phyloP scores from a whole-genome alignment of 306 rosid genomes.

The Herpetospermum pedunculosum region DNA sequence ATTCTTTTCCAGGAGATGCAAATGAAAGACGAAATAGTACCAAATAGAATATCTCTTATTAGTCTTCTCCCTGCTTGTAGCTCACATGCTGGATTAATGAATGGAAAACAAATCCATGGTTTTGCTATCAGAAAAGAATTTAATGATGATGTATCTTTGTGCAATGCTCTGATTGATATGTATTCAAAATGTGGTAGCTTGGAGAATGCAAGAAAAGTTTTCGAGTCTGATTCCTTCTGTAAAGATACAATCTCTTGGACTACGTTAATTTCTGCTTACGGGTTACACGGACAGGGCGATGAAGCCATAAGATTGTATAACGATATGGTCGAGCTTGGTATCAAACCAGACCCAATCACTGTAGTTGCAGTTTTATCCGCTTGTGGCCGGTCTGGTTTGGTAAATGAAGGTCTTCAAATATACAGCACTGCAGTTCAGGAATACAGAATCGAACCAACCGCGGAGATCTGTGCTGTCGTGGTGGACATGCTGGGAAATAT shows the following conservation, averaged over 20 bases:
- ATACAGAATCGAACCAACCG: slow-evolving; percentile 42
- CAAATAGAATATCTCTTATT: slow-evolving; percentile 54
- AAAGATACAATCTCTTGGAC: slow-evolving; percentile 66
- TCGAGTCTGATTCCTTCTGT: slow-evolving; percentile 32
- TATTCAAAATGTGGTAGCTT: slow-evolving; percentile 74
- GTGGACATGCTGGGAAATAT: slow-evolving; percentile 67
- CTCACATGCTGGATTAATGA: slow-evolving; percentile 38
- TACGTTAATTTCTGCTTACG: slow-evolving; percentile 63
- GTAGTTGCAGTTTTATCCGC: slow-evolving; percentile 63
- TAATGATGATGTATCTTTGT: slow-evolving; percentile 27
- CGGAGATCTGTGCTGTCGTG: slow-evolving; percentile 63
- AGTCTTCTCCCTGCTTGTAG: slow-evolving; percentile 64
- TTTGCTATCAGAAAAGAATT: slow-evolving; percentile 40
- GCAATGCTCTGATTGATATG: slow-evolving; percentile 70
- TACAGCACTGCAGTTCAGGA: slow-evolving; percentile 28
- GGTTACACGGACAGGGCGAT: slow-evolving; percentile 62
- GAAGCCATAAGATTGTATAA: slow-evolving; percentile 47
- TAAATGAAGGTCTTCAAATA: slow-evolving; percentile 52
- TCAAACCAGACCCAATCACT: slow-evolving; percentile 59
- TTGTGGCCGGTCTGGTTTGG: slow-evolving; percentile 62
- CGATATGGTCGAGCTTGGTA: slow-evolving; percentile 42
- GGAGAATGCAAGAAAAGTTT: slow-evolving; percentile 40
- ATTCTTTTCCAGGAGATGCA: slow-evolving; percentile 52
- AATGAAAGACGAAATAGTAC: slow-evolving; percentile 37
- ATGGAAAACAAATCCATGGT: slow-evolving; percentile 63